Conservation (phyloP, 2,329 filamentous ascomycete species). For the Colletotrichum godetiae region DNA sequence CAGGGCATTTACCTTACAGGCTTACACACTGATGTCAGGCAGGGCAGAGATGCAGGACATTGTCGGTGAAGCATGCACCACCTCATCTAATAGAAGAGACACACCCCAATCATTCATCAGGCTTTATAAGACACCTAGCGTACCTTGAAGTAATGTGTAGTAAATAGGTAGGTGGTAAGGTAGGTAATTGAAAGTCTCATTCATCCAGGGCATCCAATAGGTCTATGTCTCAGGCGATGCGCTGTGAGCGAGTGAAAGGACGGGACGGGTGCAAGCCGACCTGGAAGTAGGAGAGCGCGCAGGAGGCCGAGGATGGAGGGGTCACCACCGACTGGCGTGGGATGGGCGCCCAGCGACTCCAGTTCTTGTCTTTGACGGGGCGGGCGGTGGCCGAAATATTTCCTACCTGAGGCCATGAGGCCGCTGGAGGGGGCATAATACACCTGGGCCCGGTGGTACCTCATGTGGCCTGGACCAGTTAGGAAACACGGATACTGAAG, state of each 20-base stretch:
- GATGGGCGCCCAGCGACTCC: neutral
- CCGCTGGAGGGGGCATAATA: neutral
- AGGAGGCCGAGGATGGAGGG: neutral
- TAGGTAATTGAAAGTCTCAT: neutral
- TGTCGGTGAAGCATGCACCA: constrained; percentile 3
- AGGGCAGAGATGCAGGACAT: neutral
- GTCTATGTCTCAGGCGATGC: neutral
- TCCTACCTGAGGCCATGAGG: constrained; percentile 7
- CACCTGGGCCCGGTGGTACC: neutral
- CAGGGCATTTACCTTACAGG: neutral
- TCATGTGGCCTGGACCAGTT: neutral
- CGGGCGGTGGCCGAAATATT: constrained; percentile 17
- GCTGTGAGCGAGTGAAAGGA: neutral
- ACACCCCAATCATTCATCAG: neutral
- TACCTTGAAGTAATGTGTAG: neutral
- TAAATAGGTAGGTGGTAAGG: neutral
- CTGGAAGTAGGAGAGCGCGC: neutral
- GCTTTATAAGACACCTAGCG: neutral
- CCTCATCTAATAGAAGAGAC: neutral
- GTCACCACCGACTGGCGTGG: constrained; percentile 1
- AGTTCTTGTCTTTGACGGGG: neutral
- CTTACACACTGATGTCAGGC: neutral
- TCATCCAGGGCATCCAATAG: neutral
- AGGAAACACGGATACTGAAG: constrained; percentile 1
- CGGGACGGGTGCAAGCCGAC: neutral